These are phyloP conservation scores for Haemoproteus tartakovskyi DNA, from an alignment of 169 alveolate genomes.

Conservation along the genomic window DNA sequence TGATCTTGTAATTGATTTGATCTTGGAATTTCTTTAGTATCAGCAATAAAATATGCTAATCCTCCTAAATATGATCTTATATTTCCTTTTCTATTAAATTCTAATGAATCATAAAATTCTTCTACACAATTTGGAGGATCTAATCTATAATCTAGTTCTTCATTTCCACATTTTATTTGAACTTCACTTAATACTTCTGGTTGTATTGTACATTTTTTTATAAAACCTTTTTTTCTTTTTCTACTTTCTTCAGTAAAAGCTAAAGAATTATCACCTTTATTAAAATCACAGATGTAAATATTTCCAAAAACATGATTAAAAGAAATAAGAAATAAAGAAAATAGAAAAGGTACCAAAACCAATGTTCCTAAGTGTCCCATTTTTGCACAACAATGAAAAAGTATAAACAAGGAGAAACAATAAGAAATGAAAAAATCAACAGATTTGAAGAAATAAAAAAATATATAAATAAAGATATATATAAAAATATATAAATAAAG, in stretches of 20 bases:
- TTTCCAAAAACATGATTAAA: neutral
- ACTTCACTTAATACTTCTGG: constrained; percentile 9
- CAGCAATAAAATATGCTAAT: too few species aligned
- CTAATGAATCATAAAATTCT: neutral
- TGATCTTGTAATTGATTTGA: too few species aligned
- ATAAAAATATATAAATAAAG: neutral
- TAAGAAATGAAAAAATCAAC: too few species aligned
- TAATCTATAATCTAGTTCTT: constrained; percentile 2
- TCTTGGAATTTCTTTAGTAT: too few species aligned
- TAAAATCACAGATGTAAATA: constrained; percentile 23
- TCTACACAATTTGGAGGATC: constrained; percentile 30
- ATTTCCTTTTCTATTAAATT: neutral
- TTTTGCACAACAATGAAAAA: too few species aligned
- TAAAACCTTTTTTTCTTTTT: neutral
- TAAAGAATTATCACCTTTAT: neutral
- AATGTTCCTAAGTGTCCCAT: neutral
- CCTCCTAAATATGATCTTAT: neutral
- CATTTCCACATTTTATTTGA: constrained; percentile 17
- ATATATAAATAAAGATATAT: neutral
- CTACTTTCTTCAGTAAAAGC: neutral
- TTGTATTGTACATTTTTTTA: constrained; percentile 1
- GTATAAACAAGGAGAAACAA: too few species aligned
- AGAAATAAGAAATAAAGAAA: neutral
- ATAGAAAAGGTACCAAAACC: neutral
- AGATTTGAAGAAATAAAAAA: too few species aligned